Base-by-base conservation (phyloP, 805 yeast species). In the Saccharomycopsis guyanensis region DNA sequence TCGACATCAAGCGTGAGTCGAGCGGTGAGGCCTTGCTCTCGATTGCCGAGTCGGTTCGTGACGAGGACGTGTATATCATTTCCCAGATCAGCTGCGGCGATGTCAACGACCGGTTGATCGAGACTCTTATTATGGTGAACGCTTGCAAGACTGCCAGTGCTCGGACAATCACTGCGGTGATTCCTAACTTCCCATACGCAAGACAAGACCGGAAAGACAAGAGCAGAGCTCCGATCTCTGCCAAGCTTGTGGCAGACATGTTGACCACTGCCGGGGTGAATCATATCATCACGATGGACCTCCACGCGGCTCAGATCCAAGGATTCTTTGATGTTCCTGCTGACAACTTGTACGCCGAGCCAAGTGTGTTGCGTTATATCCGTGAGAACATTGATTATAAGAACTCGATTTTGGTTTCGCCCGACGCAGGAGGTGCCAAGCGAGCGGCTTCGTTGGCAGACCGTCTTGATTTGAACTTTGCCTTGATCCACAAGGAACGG, bases 371-470 rank as follows among this genome's bases (percentile, higher is more conserved):
- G 40, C 70, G 84, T 55, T 93, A 86, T 63, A 86, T 91, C 56
- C 78, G 75, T 53, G 85, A 79, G 51, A 74, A 78, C 53, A 69
- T 78, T 38, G 72, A 75, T 53, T 65, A 70, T 52, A 65, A 66
- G 27, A 71, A 79, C 49, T 74, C 88, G 7, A 86, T 88, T 43
- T 77, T 91, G 46, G 94, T 91, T 10, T 87, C 96, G 3, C 98
- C 98, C 2, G 98, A 91, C 68, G 98, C 98, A 2, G 98, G 98
- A 57, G 98, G 98, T 50, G 97, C 97, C 45, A 91, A 91, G 65
- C 76, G 98, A 55, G 98, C 89, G 23, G 97, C 97, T 2, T 80
- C 89, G 3, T 69, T 91, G 43, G 97, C 97, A 12, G 97, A 91
- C 59, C 78, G 84, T 57, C 71, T 93, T 54, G 97, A 93, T 58